Conservation (phyloP, 2,329 filamentous ascomycete genomes). For the Tolypocladium tundrense region DNA sequence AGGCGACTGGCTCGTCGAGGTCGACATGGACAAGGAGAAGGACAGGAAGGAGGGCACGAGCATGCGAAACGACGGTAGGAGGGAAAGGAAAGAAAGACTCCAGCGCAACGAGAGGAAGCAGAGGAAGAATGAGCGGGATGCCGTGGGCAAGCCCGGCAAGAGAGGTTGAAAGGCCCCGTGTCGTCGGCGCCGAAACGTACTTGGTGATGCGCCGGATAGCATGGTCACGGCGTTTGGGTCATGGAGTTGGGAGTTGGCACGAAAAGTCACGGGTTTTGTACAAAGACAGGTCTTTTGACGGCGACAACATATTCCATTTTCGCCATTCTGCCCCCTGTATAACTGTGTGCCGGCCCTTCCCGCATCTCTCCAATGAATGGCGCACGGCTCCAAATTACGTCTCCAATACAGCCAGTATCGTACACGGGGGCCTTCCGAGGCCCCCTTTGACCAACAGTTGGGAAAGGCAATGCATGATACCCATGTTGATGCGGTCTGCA, state of each 20-base stretch:
- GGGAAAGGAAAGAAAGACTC: slow-evolving; percentile 56
- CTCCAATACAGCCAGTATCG: slow-evolving; percentile 8
- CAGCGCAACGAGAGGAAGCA: slow-evolving; percentile 61
- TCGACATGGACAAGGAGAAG: slow-evolving; percentile 66
- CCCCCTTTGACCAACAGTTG: background rate
- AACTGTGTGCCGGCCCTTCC: slow-evolving; percentile 4
- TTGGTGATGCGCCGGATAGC: background rate
- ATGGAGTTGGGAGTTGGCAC: slow-evolving; percentile 17
- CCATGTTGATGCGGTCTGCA: background rate
- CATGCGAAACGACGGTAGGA: slow-evolving; percentile 51
- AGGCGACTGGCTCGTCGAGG: slow-evolving; percentile 83
- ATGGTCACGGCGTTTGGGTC: slow-evolving; percentile 16
- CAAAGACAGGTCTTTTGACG: background rate
- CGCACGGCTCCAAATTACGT: slow-evolving; percentile 10
- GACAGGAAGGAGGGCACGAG: slow-evolving; percentile 51
- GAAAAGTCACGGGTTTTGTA: slow-evolving; percentile 9
- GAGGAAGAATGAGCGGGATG: slow-evolving; percentile 53
- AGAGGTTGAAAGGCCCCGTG: slow-evolving; percentile 5
- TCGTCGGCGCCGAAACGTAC: background rate
- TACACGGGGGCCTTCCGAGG: slow-evolving; percentile 9
- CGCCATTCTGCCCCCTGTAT: slow-evolving; percentile 7
- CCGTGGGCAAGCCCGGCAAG: slow-evolving; percentile 13
- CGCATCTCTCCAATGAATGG: slow-evolving; percentile 8
- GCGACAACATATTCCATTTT: slow-evolving; percentile 1
- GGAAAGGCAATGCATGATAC: background rate